Percentiles rank a stretch among this genome's conserved stretches.
Conservation (phyloP, 2,329 filamentous ascomycete species). For the Cyphellophora attinorum region DNA sequence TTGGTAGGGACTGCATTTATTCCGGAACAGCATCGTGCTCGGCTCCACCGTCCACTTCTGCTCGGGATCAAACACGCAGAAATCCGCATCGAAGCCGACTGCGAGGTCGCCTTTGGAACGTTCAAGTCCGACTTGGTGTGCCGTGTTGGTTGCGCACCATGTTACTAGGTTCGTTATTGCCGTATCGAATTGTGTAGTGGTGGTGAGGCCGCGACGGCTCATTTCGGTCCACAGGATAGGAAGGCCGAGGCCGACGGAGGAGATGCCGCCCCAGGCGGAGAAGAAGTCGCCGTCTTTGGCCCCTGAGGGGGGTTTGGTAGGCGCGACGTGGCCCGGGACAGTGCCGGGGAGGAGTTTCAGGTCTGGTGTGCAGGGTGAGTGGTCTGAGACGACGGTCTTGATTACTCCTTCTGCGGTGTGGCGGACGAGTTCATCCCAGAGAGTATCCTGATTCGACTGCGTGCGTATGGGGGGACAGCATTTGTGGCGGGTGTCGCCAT, state of each 20-base stretch:
- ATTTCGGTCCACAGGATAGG: conserved; percentile 81
- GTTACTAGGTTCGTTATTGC: conserved; percentile 69
- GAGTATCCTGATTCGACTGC: conserved; percentile 67
- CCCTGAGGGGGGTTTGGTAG: conserved; percentile 20
- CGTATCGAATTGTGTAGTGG: conserved; percentile 28
- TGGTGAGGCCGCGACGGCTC: conserved; percentile 46
- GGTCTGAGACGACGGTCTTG: conserved; percentile 84
- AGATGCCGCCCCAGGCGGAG: conserved; percentile 91
- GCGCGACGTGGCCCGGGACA: conserved; percentile 42
- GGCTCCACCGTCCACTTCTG: conserved; percentile 63
- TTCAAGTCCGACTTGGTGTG: conserved; percentile 75
- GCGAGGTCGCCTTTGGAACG: conserved; percentile 71
- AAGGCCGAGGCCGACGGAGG: conserved; percentile 82
- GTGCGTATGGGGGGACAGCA: conserved; percentile 88
- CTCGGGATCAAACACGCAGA: conserved; percentile 86
- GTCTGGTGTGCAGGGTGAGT: conserved; percentile 91
- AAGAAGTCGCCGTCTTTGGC: conserved; percentile 71
- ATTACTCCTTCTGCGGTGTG: conserved; percentile 65
- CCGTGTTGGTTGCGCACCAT: conserved; percentile 79
- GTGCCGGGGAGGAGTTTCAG: conserved; percentile 75
- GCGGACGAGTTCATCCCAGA: conserved; percentile 71
- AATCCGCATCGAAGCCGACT: conserved; percentile 77
- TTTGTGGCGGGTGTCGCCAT: conserved; percentile 86
- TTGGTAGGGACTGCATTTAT: conserved; percentile 86
- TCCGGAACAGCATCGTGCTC: conserved; percentile 86